Evolutionary conservation across 208 protist species (phyloP), one percentile per base, ranked within the genome.

Genomic region (Crithidia brevicula): DNA sequence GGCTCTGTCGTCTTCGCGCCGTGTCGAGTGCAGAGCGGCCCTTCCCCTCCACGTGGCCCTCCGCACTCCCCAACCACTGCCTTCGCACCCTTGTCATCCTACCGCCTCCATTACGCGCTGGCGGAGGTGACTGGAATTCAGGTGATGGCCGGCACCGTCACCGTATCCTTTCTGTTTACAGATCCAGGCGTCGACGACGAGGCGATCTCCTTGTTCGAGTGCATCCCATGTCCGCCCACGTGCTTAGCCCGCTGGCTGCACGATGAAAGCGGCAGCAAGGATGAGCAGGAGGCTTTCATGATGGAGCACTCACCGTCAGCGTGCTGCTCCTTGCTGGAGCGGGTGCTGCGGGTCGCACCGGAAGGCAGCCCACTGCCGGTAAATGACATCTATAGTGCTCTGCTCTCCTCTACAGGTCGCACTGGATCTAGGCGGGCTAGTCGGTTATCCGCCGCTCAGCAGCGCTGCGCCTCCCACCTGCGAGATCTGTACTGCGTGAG

Each of bases 81-180:
- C 0, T 22, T 31, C 54, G 25, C 49, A 25, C 9, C 65, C 3
- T 30, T 31, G 1, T 36, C 64, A 11, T 34, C 45, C 22, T 75
- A 72, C 18, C 57, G 33, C 51, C 23, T 76, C n/a, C 70, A 76
- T n/a, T 76, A 79, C 57, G 75, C 68, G 0, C 71, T 91, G 5
- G 82, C 81, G 6, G 83, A 91, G 71, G 66, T 91, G n/a, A 91
- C 88, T 3, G 85, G 85, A 2, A 73, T 94, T 38, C 88, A 93
- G 66, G 59, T 49, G 42, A 77, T 64, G 64, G 67, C 80, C 11
- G 78, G 82, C 23, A 91, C 88, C n/a, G 85, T 83, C 34, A 88
- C 81, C 0, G 82, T 91, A 22, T 60, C 75, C 36, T 90, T 89
- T 50, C 67, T 85, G 49, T 82, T 79, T 33, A 70, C 77, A 20